Percentiles rank a stretch among this genome's conserved stretches.
Conservation (phyloP, 1,284 basidiomycete species). For the Salmacisia buchloeana region DNA sequence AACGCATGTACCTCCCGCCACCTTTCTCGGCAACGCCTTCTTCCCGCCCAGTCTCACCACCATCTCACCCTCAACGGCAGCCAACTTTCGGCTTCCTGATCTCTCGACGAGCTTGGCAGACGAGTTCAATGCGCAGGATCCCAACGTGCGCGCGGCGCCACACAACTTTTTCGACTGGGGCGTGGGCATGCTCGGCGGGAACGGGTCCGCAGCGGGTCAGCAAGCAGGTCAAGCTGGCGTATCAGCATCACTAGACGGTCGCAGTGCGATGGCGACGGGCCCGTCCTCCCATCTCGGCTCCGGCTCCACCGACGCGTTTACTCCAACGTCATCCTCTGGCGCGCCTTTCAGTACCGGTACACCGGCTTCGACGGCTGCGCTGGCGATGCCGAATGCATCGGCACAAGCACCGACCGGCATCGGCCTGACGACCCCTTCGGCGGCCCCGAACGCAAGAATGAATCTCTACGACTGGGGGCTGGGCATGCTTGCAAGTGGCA, state of each 20-base stretch:
- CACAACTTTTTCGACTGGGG: constrained; percentile 11
- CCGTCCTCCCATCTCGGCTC: no score
- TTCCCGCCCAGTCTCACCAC: constrained; percentile 14
- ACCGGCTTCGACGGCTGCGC: no score
- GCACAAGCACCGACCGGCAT: no score
- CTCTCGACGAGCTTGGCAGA: constrained; percentile 37
- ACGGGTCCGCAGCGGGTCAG: background rate
- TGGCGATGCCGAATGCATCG: no score
- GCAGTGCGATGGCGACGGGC: no score
- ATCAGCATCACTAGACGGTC: no score
- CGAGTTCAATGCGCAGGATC: constrained; percentile 28
- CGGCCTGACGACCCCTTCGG: background rate
- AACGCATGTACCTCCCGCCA: constrained; percentile 1
- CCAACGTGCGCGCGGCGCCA: background rate
- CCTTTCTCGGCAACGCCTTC: constrained; percentile 23
- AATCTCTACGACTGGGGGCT: background rate
- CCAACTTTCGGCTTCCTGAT: constrained; percentile 28
- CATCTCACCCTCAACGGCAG: constrained; percentile 23
- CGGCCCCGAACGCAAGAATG: background rate
- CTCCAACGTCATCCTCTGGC: no score
- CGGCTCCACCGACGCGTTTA: no score
- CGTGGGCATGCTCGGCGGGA: background rate
- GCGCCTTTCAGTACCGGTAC: no score
- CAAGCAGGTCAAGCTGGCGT: no score
- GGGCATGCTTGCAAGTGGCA: background rate